phyloP scores from a whole-genome alignment of 768 basidiomycete species.

The Mycena epipterygia region DNA sequence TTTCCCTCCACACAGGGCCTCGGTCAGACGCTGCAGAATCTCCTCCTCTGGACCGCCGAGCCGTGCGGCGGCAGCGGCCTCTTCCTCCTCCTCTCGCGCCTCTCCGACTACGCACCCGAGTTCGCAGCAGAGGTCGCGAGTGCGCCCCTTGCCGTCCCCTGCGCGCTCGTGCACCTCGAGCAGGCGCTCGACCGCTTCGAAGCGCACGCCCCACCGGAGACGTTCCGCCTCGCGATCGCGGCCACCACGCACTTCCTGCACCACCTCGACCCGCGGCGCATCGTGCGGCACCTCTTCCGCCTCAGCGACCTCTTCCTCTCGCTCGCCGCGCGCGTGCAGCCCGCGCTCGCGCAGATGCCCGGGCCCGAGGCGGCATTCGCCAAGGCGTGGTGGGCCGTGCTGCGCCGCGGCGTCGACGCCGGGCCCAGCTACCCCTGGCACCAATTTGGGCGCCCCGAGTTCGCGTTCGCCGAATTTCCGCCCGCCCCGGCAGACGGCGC shows the following conservation, averaged over 20 bases:
- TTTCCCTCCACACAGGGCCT: not conserved
- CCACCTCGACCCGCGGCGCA: not conserved
- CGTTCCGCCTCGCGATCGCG: slow-evolving; percentile 22
- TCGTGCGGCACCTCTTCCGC: slow-evolving; percentile 11
- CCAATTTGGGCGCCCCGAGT: not conserved
- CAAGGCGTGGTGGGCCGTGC: slow-evolving; percentile 7
- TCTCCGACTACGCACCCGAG: slow-evolving; percentile 8
- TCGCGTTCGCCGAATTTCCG: not conserved
- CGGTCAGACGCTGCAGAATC: slow-evolving; percentile 5
- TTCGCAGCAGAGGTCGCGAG: not conserved
- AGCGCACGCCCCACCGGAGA: not conserved
- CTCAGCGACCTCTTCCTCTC: slow-evolving; percentile 8
- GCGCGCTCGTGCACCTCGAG: slow-evolving; percentile 21
- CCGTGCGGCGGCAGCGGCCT: slow-evolving; percentile 18
- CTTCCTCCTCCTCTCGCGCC: slow-evolving; percentile 22
- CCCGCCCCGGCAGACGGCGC: no score
- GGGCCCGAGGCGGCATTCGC: slow-evolving; percentile 15
- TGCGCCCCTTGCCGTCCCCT: not conserved
- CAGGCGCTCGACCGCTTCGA: slow-evolving; percentile 15
- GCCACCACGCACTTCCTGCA: slow-evolving; percentile 21
- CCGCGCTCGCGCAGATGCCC: slow-evolving; percentile 17
- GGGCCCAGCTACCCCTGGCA: slow-evolving; percentile 13
- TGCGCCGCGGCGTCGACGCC: not conserved
- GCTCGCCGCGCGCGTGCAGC: no score
- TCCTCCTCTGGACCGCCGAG: slow-evolving; percentile 16